phyloP scores from a whole-genome alignment of 192 early-diverging fungal species.

The Coemansia asiatica region DNA sequence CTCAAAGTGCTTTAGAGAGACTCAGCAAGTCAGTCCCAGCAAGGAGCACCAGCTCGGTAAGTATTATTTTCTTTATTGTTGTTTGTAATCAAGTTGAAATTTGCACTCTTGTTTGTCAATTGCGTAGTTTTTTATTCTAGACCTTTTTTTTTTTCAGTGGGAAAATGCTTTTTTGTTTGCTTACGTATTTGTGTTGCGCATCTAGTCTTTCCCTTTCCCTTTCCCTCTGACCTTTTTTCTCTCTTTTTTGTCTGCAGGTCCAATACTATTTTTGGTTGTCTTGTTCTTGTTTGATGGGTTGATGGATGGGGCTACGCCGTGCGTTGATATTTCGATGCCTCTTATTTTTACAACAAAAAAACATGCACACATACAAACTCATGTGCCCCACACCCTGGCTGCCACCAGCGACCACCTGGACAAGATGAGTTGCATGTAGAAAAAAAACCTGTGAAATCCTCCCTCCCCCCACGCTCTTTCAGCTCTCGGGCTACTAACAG shows the following conservation, averaged over 20 bases:
- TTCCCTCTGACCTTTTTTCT: not conserved
- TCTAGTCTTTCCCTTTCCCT: not conserved
- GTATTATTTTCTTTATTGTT: conserved; percentile 9
- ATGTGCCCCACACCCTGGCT: not conserved
- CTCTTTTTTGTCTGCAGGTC: not conserved
- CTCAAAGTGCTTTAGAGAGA: conserved; percentile 74
- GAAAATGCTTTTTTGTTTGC: conserved; percentile 6
- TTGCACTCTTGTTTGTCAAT: not conserved
- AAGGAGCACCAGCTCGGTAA: conserved; percentile 48
- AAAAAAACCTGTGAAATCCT: not conserved
- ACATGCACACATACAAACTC: not conserved
- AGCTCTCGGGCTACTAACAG: too few species aligned
- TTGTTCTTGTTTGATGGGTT: not conserved
- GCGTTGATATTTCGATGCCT: conserved; percentile 4
- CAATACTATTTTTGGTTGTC: not conserved
- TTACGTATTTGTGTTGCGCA: conserved; percentile 5
- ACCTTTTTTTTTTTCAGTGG: not conserved
- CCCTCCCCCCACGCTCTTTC: not conserved
- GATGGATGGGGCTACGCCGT: not conserved
- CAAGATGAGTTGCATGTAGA: not conserved
- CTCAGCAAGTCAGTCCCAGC: conserved; percentile 23
- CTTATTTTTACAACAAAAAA: not conserved
- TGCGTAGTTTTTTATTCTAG: conserved; percentile 1
- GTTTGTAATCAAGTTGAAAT: not conserved
- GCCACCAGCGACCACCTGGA: not conserved